Evolutionary conservation across 176 grass and related monocot species (phyloP), one percentile per base, ranked within the genome.

Genomic region (Guadua angustifolia): DNA sequence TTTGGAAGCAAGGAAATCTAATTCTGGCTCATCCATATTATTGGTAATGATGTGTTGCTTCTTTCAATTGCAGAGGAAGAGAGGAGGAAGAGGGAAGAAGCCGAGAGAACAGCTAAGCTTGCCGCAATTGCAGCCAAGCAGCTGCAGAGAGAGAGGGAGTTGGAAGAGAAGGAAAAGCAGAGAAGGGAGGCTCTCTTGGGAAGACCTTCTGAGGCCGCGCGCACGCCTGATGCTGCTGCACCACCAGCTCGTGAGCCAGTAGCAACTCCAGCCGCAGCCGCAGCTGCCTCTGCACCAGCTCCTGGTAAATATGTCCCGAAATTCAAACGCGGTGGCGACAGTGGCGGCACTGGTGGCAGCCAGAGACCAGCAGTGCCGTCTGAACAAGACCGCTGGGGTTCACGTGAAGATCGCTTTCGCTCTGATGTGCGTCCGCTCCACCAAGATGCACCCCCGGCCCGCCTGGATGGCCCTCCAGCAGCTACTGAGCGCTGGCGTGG

Each of bases 41-140:
- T 76, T 58, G 64, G 63, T 55, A 35, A 80, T 69, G 4, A 38
- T 87, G 17, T 43, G 17, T 43, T 50, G 36, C 50, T 24, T 69
- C 10, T 65, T 68, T 85, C 19, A 35, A 44, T n/a, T 88, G 47
- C 91, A 98, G 96, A 98, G 81, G 96, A 98, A 85, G 96, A 98
- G 75, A 95, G 66, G 45, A 89, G 79, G 80, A 98, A 90, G 71
- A 94, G 47, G 79, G 96, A 95, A 46, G 96, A 95, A 52, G 80
- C 85, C 0, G 96, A 98, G 68, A 84, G 63, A 59, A 98, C 94
- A 76, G 89, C 91, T 16, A 98, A 93, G 73, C 88, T 98, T n/a
- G 96, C 95, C 13, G 93, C 96, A 6, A 95, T 98, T 67, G 93
- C 89, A 24, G 89, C 84, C 39, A 95, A 79, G 78, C 93, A 99